These are phyloP conservation scores for Lactifluus piperatus DNA, from an alignment of 768 basidiomycete species.

Conservation along the genomic window DNA sequence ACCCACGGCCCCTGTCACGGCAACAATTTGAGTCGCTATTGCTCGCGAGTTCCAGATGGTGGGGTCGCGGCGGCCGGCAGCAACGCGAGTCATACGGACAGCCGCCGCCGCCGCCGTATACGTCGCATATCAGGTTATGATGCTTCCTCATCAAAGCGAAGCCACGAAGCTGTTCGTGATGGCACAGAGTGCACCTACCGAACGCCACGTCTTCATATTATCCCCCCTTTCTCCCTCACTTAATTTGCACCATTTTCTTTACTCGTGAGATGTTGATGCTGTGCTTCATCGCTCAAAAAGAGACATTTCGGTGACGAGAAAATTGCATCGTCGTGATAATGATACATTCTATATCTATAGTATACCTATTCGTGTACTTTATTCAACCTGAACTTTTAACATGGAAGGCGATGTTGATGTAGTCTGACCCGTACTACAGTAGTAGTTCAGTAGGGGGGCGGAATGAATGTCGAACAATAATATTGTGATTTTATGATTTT, in stretches of 20 bases:
- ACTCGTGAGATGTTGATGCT: background rate
- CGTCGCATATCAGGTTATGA: background rate
- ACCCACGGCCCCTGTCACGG: background rate
- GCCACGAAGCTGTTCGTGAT: background rate
- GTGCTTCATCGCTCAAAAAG: background rate
- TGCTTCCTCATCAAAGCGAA: background rate
- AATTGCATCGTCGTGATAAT: too few species aligned
- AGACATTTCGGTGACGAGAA: background rate
- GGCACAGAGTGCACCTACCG: too few species aligned
- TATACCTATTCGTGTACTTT: background rate
- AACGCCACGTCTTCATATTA: background rate
- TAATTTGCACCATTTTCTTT: background rate
- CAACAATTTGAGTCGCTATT: background rate
- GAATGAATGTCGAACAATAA: too few species aligned
- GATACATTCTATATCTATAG: background rate
- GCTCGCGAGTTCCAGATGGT: background rate
- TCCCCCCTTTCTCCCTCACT: background rate
- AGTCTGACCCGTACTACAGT: too few species aligned
- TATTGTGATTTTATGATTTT: too few species aligned
- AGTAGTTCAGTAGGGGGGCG: too few species aligned
- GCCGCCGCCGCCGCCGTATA: conserved; percentile 6
- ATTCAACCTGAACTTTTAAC: too few species aligned
- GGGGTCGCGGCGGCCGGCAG: background rate
- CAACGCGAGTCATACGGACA: background rate
- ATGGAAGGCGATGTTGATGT: too few species aligned